phyloP scores from a whole-genome alignment of 2,329 filamentous ascomycete genomes.

The Beauveria varroae region DNA sequence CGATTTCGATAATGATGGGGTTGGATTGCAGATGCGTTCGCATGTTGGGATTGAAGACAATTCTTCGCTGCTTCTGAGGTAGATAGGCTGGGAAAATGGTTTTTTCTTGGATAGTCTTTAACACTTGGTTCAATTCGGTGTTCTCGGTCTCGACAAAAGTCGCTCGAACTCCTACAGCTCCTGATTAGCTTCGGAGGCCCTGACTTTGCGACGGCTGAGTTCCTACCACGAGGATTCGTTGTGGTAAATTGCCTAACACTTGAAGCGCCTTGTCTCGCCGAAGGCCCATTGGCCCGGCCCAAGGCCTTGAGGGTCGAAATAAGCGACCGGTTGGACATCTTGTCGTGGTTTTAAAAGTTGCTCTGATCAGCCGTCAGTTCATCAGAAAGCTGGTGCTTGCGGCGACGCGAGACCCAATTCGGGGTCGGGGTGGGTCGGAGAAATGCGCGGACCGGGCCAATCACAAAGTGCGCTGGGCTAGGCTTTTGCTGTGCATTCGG shows the following conservation, averaged over 20 bases:
- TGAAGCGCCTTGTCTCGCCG: background rate
- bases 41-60: slow-evolving; percentile 42
- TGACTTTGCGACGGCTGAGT: background rate
- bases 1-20: slow-evolving; percentile 51
- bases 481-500: background rate
- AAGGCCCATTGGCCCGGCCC: background rate
- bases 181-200: slow-evolving; percentile 12
- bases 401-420: slow-evolving; percentile 9
- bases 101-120: slow-evolving; percentile 47
- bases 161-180: slow-evolving; percentile 23
- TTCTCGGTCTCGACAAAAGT: slow-evolving; percentile 47
- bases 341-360: background rate
- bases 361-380: background rate
- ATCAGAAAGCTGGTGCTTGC: slow-evolving; percentile 14
- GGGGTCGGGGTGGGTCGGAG: slow-evolving; percentile 19
- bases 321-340: slow-evolving; percentile 7
- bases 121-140: slow-evolving; percentile 43
- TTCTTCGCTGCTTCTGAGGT: slow-evolving; percentile 41
- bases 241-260: slow-evolving; percentile 7
- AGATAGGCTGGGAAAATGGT: slow-evolving; percentile 58
- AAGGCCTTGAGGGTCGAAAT: background rate
- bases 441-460: slow-evolving; percentile 27
- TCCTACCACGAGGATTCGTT: slow-evolving; percentile 3
- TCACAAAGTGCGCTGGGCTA: slow-evolving; percentile 20
- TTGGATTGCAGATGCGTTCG: slow-evolving; percentile 43